Evolutionary conservation across 179 eudicot genomes (phyloP), one percentile per base, ranked within the genome.

Genomic region (Nepenthes alata): DNA sequence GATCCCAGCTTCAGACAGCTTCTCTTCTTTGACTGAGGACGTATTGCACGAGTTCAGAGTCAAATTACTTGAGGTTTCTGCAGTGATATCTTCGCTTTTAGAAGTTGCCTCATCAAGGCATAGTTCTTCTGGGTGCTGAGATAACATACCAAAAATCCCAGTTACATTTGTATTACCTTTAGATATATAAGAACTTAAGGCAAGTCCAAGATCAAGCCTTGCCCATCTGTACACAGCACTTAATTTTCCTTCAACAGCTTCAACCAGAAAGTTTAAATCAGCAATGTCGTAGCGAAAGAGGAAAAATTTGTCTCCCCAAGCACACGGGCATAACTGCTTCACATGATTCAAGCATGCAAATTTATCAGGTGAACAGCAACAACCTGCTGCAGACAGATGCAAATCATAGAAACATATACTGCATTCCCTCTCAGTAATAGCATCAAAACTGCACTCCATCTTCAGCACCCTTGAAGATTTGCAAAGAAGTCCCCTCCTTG

Each of bases 371-470:
- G 69, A 80, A 66, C 96, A 89, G 7, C 75, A 67, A 66, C 98
- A 91, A 59, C 74, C 71, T 4, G 70, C 79, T 15, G 95, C 96
- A 51, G 98, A 89, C 53, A 89, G 66, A 75, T 84, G 81, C 50
- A 89, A 70, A 67, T 89, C 96, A 56, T 70, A 86, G 25, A 57
- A 65, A 66, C 99, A 94, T 9, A 94, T 76, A 75, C 79, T 72
- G 80, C 99, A 94, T 76, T 94, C 99, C 81, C 94, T 94, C 73
- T 94, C 99, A 54, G 68, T 60, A 12, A 81, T 73, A 34, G 96
- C 83, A 71, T 94, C 99, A 72, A 94, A 94, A 72, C 64, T 77
- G 49, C 73, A 79, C 57, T 85, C 96, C 99, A 94, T 94, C 81
- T 90, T 87, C 64, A 83, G 58, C 36, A 82, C 75, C 70, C 77